Evolutionary conservation across 495 filamentous ascomycete species (phyloP).

Genomic region (Trichoderma erinaceum): DNA sequence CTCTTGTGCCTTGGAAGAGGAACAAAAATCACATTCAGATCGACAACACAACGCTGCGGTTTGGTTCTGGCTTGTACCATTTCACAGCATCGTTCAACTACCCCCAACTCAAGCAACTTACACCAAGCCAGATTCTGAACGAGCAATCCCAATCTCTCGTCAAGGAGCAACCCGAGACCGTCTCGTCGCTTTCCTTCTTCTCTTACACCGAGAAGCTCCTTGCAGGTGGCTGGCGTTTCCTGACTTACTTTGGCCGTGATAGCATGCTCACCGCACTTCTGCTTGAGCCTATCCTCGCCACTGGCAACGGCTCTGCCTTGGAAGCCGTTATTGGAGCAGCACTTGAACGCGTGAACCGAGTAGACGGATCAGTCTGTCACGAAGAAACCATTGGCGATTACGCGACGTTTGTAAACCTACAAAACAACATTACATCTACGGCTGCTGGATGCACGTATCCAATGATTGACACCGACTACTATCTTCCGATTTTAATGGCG

Average conservation of each 20-base stretch:
- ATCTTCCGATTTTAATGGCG: slow-evolving; percentile 50
- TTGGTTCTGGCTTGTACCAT: slow-evolving; percentile 47
- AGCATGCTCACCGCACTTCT: slow-evolving; percentile 55
- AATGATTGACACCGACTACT: slow-evolving; percentile 65
- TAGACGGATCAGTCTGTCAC: slow-evolving; percentile 55
- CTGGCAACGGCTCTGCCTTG: slow-evolving; percentile 48
- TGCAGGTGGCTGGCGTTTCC: slow-evolving; percentile 60
- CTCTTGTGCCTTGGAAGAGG: slow-evolving; percentile 33
- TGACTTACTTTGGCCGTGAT: slow-evolving; percentile 63
- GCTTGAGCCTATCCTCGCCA: slow-evolving; percentile 51
- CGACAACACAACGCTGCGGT: slow-evolving; percentile 36
- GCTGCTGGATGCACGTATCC: slow-evolving; percentile 53
- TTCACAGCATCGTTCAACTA: slow-evolving; percentile 57
- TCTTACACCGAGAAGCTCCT: slow-evolving; percentile 57
- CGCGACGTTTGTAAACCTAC: slow-evolving; percentile 52
- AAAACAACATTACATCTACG: slow-evolving; percentile 47
- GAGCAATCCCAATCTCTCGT: slow-evolving; percentile 40
- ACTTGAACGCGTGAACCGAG: slow-evolving; percentile 52
- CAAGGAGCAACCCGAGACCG: slow-evolving; percentile 37
- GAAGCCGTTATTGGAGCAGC: slow-evolving; percentile 57
- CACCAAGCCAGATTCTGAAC: slow-evolving; percentile 44
- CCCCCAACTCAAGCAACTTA: slow-evolving; percentile 52
- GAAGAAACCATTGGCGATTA: slow-evolving; percentile 65
- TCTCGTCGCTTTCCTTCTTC: slow-evolving; percentile 52
- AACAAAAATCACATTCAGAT: slow-evolving; percentile 27